Evolutionary conservation across 139 green algal species (phyloP).

Genomic region (Coccomyxa sp.): DNA sequence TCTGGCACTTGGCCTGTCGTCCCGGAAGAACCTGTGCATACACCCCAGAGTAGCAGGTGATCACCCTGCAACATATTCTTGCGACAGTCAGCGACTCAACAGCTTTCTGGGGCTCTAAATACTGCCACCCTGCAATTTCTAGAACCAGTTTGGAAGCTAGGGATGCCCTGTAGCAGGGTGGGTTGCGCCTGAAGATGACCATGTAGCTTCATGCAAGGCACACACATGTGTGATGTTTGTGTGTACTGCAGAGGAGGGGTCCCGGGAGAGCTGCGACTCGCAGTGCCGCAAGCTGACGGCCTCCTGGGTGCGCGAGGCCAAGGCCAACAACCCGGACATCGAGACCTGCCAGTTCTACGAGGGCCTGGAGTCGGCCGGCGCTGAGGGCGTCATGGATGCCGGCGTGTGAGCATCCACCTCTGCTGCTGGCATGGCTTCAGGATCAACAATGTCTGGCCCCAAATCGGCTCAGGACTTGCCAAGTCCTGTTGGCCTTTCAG

Average conservation of each 20-base stretch:
- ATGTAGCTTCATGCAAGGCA: background rate
- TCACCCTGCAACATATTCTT: background rate
- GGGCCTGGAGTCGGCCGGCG: constrained; percentile 76
- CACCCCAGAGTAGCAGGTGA: constrained; percentile 16
- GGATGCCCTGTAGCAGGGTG: no score
- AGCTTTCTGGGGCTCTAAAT: no score
- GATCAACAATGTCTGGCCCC: no score
- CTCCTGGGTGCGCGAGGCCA: constrained; percentile 85
- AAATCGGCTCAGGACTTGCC: no score
- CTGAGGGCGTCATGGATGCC: constrained; percentile 18
- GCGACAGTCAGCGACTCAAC: background rate
- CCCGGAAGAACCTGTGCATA: constrained; percentile 95
- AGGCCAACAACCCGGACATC: constrained; percentile 24
- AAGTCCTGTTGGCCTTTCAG: background rate
- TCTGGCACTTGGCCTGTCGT: constrained; percentile 89
- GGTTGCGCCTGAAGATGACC: no score
- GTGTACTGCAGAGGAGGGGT: constrained; percentile 68
- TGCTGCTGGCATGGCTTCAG: no score
- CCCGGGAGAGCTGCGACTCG: constrained; percentile 89
- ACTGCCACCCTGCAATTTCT: no score
- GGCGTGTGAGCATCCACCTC: constrained; percentile 79
- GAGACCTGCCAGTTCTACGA: constrained; percentile 87
- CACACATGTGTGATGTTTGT: background rate
- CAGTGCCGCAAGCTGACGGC: constrained; percentile 90
- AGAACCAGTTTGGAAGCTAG: no score